Evolutionary conservation across 192 early-diverging fungal genomes (phyloP).

Genomic region (Umbelopsis sp.): DNA sequence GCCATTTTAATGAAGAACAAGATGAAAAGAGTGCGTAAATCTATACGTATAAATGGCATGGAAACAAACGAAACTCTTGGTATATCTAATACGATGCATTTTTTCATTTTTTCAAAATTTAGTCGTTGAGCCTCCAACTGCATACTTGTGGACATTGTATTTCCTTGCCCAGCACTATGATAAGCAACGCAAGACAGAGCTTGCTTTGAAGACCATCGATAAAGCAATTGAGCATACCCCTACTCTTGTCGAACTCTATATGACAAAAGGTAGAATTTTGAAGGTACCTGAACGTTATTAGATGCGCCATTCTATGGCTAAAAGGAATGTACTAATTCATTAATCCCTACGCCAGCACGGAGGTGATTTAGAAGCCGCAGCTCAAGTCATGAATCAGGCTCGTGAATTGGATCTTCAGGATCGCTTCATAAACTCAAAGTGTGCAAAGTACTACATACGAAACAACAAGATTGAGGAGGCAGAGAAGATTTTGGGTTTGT

Average conservation of each 20-base stretch:
- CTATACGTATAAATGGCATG: neutral
- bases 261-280: slow-evolving; percentile 91
- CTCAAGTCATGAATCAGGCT: slow-evolving; percentile 80
- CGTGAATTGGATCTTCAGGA: slow-evolving; percentile 92
- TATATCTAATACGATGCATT: neutral
- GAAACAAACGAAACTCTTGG: neutral
- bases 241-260: slow-evolving; percentile 86
- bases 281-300: slow-evolving; percentile 56
- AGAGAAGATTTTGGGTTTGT: slow-evolving; percentile 80
- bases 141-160: slow-evolving; percentile 86
- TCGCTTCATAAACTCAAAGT: slow-evolving; percentile 93
- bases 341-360: slow-evolving; percentile 60
- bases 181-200: slow-evolving; percentile 62
- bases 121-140: slow-evolving; percentile 73
- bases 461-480: slow-evolving; percentile 81
- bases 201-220: slow-evolving; percentile 79
- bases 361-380: slow-evolving; percentile 72
- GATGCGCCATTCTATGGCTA: neutral
- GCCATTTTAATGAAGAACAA: slow-evolving; percentile 43
- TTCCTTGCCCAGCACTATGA: slow-evolving; percentile 93
- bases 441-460: slow-evolving; percentile 91
- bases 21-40: slow-evolving; percentile 21
- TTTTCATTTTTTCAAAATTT: slow-evolving; percentile 32
- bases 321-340: neutral
- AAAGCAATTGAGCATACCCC: slow-evolving; percentile 86